Evolutionary conservation across 768 basidiomycete species (phyloP).

Genomic region (Naganishia randhawae): DNA sequence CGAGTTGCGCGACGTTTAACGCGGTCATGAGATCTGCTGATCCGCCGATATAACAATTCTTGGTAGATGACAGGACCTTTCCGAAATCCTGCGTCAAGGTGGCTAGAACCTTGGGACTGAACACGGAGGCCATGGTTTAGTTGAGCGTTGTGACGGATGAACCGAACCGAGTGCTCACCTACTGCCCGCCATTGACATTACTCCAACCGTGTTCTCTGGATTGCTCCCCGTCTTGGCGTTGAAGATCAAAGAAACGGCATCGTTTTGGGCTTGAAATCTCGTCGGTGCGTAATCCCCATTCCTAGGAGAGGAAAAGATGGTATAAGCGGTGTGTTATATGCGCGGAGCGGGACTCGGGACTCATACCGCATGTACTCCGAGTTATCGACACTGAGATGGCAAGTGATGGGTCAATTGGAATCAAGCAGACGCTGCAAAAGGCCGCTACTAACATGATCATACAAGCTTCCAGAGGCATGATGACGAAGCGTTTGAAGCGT

Average conservation of each 20-base stretch:
- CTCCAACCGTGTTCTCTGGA: constrained; percentile 93
- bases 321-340: constrained; percentile 11
- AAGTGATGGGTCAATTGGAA: constrained; percentile 13
- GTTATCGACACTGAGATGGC: constrained; percentile 68
- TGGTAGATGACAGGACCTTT: constrained; percentile 74
- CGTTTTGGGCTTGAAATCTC: constrained; percentile 83
- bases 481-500: constrained; percentile 31
- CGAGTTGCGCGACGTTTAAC: constrained; percentile 88
- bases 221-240: constrained; percentile 91
- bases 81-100: constrained; percentile 94
- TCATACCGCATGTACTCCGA: constrained; percentile 80
- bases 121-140: background rate
- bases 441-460: constrained; percentile 72
- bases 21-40: constrained; percentile 81
- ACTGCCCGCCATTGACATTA: constrained; percentile 98
- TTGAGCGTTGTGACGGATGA: background rate
- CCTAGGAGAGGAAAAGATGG: constrained; percentile 13
- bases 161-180: constrained; percentile 56
- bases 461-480: constrained; percentile 93
- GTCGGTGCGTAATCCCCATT: constrained; percentile 48
- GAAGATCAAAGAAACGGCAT: constrained; percentile 85
- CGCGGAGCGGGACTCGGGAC: background rate
- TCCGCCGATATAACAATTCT: constrained; percentile 71
- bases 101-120: constrained; percentile 88
- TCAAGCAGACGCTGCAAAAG: background rate